A percentile compares a stretch with the other conserved stretches of the same genome.
These are phyloP conservation scores for Magnolia officinalis DNA, from an alignment of 164 flowering plant species.

Conservation along the genomic window DNA sequence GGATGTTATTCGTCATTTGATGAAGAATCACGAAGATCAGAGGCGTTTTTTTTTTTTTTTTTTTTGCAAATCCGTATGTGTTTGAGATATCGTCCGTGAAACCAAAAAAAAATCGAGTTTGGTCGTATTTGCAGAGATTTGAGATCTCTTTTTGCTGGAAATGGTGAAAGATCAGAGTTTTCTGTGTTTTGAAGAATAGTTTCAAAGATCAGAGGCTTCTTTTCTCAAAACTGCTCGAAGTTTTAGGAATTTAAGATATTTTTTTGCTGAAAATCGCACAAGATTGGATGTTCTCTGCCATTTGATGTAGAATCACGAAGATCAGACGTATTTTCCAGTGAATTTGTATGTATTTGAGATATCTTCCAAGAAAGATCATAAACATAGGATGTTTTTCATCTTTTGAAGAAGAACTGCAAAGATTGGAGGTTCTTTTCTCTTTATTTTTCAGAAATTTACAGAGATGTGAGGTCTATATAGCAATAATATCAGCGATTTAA, in stretches of 20 bases:
- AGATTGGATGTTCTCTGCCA: not conserved
- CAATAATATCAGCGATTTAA: not conserved
- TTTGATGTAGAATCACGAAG: not conserved
- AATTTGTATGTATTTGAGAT: no score
- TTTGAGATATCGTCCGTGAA: no score
- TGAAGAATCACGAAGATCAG: not conserved
- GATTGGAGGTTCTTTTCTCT: not conserved
- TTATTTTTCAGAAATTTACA: not conserved
- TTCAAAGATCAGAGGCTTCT: not conserved
- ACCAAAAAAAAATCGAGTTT: no score
- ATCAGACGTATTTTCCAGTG: not conserved
- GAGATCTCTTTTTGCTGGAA: not conserved
- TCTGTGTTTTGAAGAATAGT: not conserved
- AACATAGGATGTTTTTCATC: not conserved
- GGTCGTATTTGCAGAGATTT: not conserved
- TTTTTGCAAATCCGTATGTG: not conserved
- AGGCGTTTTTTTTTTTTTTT: not conserved
- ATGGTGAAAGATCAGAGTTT: not conserved
- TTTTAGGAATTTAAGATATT: not conserved
- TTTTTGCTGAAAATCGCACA: not conserved
- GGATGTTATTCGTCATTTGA: not conserved
- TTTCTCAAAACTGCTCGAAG: not conserved
- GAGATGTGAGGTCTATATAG: not conserved
- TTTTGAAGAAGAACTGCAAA: not conserved
- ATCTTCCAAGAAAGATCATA: not conserved